phyloP scores from a whole-genome alignment of 1,284 basidiomycete species.

The Naganishia sp. region DNA sequence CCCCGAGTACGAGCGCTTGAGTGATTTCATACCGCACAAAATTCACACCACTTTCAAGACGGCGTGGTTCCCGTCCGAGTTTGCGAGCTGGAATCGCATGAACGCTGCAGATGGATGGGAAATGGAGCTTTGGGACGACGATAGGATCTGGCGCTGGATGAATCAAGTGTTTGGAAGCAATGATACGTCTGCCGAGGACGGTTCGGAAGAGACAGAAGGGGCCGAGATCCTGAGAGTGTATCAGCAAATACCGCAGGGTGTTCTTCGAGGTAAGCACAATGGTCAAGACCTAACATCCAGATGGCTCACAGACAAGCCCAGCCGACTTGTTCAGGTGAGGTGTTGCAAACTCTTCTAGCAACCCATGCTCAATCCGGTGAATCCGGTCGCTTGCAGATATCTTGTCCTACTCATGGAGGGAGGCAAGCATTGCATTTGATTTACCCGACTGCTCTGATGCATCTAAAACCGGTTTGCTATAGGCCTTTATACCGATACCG shows the following conservation, averaged over 20 bases:
- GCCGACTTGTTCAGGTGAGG: slow-evolving; percentile 20
- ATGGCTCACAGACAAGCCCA: background rate
- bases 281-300: background rate
- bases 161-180: slow-evolving; percentile 5
- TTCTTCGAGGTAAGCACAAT: slow-evolving; percentile 13
- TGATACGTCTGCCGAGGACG: too few species aligned
- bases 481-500: slow-evolving; percentile 30
- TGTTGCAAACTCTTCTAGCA: background rate
- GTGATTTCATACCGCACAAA: slow-evolving; percentile 11
- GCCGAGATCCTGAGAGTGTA: background rate
- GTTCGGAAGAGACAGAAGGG: background rate
- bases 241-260: background rate
- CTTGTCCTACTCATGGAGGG: slow-evolving; percentile 28
- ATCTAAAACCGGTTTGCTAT: background rate
- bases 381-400: slow-evolving; percentile 1
- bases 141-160: slow-evolving; percentile 19
- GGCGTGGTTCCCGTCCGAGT: slow-evolving; percentile 15
- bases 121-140: slow-evolving; percentile 1
- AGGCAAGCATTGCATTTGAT: slow-evolving; percentile 3
- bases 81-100: slow-evolving; percentile 10
- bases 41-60: slow-evolving; percentile 14
- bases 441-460: background rate
- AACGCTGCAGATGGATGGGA: slow-evolving; percentile 16
- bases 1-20: slow-evolving; percentile 2
- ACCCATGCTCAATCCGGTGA: background rate